These are phyloP conservation scores for Reutealis trisperma DNA, from an alignment of 345 rosid species.

Conservation along the genomic window DNA sequence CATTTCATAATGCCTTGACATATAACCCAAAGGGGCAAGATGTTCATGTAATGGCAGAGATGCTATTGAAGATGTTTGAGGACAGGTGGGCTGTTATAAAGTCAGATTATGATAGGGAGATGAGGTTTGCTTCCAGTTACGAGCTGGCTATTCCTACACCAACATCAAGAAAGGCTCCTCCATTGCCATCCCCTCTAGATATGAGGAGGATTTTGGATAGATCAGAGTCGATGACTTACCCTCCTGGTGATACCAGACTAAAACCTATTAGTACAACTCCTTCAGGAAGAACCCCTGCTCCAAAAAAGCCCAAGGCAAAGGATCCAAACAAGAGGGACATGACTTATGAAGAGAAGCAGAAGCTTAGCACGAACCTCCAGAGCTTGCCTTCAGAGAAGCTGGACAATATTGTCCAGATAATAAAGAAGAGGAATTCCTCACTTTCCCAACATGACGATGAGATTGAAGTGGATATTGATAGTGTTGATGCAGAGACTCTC, in stretches of 20 bases:
- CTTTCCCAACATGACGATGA: constrained; percentile 84
- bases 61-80: constrained; percentile 72
- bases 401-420: constrained; percentile 91
- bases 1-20: constrained; percentile 90
- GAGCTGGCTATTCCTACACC: constrained; percentile 59
- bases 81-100: constrained; percentile 83
- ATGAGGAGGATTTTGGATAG: constrained; percentile 78
- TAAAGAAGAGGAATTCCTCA: constrained; percentile 84
- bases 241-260: constrained; percentile 41
- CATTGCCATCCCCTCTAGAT: constrained; percentile 63
- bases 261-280: constrained; percentile 68
- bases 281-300: constrained; percentile 78
- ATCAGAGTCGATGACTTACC: constrained; percentile 64
- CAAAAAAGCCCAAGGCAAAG: constrained; percentile 94
- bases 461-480: constrained; percentile 96
- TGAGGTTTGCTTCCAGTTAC: constrained; percentile 56
- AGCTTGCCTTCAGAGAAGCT: constrained; percentile 89
- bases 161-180: constrained; percentile 59
- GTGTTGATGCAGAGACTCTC: constrained; percentile 94
- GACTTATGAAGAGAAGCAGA: constrained; percentile 98
- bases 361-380: constrained; percentile 88
- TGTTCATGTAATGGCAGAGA: constrained; percentile 88
- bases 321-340: constrained; percentile 94
- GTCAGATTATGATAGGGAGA: constrained; percentile 71
- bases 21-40: constrained; percentile 98